A percentile compares a stretch with the other conserved stretches of the same genome.
phyloP scores from a whole-genome alignment of 345 rosid species.

The Durio zibethinus region DNA sequence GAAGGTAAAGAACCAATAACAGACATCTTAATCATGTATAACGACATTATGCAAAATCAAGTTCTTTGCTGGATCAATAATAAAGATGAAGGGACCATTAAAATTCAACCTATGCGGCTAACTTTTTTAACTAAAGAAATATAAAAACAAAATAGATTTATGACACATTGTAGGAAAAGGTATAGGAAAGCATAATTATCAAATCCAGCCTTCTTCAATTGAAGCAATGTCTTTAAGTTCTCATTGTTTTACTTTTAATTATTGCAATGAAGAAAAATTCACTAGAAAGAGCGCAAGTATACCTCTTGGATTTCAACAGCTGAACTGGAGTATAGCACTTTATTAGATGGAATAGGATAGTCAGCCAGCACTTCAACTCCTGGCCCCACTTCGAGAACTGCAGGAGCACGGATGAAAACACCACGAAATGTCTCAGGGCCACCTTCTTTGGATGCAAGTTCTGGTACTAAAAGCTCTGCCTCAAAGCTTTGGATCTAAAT shows the following conservation, averaged over 20 bases:
- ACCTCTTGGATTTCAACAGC: constrained; percentile 84
- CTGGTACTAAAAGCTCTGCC: constrained; percentile 73
- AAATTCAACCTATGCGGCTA: background rate
- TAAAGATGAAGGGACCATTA: background rate
- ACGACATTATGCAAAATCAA: background rate
- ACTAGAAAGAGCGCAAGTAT: constrained; percentile 12
- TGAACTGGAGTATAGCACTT: constrained; percentile 69
- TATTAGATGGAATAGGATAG: constrained; percentile 60
- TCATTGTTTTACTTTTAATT: background rate
- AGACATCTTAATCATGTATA: background rate
- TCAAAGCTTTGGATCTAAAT: constrained; percentile 91
- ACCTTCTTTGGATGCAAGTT: constrained; percentile 74
- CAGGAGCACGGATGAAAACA: constrained; percentile 96
- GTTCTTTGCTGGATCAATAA: background rate
- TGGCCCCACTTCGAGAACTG: constrained; percentile 75
- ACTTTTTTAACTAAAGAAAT: background rate
- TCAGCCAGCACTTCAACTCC: constrained; percentile 84
- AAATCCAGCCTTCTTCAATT: background rate
- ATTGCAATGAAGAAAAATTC: background rate
- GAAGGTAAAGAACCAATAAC: background rate
- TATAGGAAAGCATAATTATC: background rate
- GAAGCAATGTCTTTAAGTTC: background rate
- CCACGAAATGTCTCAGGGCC: constrained; percentile 84
- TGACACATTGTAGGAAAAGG: background rate
- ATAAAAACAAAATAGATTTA: background rate